Conservation (phyloP, 1,284 basidiomycete genomes). For the Irpex lacteus region DNA sequence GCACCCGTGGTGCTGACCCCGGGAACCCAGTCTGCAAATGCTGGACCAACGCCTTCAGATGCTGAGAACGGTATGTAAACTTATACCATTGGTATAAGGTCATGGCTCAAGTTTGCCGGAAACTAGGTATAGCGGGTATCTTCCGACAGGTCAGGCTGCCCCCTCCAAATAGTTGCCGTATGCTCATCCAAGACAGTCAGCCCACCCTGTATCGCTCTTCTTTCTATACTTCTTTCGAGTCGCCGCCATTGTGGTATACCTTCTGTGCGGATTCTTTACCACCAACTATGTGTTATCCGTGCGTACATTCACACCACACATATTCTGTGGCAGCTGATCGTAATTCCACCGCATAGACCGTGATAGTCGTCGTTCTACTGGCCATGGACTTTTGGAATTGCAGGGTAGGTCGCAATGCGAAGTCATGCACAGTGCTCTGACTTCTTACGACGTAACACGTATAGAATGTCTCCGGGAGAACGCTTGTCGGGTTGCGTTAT, state of each 20-base stretch:
- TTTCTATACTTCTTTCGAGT: slow-evolving; percentile 86
- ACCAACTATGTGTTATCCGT: slow-evolving; percentile 88
- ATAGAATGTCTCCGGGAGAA: slow-evolving; percentile 89
- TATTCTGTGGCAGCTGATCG: background rate
- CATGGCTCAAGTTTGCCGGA: background rate
- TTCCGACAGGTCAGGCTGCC: slow-evolving; percentile 58
- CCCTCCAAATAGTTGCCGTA: background rate
- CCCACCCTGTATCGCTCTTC: slow-evolving; percentile 82
- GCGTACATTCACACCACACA: slow-evolving; percentile 24
- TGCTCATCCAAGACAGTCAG: slow-evolving; percentile 46
- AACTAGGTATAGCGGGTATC: slow-evolving; percentile 67
- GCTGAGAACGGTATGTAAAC: slow-evolving; percentile 41
- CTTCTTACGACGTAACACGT: background rate
- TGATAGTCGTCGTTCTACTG: slow-evolving; percentile 85
- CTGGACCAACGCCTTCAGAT: slow-evolving; percentile 54
- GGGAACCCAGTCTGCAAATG: slow-evolving; percentile 38
- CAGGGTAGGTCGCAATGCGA: slow-evolving; percentile 47
- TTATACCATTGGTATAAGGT: background rate
- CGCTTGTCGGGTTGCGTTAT: slow-evolving; percentile 87
- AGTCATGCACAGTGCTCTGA: background rate
- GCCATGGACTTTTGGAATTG: slow-evolving; percentile 98
- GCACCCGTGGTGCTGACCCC: slow-evolving; percentile 57
- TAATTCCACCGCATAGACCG: slow-evolving; percentile 57
- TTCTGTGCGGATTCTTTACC: slow-evolving; percentile 86
- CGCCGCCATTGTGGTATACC: slow-evolving; percentile 82